Conservation (phyloP, 2,329 filamentous ascomycete genomes). For the Phaeophleospora eucalypticola region DNA sequence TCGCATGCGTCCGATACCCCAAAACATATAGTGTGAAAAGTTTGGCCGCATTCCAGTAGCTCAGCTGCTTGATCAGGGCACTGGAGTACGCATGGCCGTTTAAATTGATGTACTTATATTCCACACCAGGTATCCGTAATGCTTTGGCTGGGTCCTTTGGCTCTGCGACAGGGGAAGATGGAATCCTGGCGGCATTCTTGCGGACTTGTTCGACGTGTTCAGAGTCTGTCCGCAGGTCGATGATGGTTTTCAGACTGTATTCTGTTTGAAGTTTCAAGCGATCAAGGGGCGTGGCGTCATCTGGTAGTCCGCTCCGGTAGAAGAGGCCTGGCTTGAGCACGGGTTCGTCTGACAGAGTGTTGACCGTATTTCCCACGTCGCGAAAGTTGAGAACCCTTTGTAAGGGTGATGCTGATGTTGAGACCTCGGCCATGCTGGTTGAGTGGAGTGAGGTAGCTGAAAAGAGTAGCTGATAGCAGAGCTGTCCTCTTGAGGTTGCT, state of each 20-base stretch:
- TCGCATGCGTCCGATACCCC: conserved; percentile 65
- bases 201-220: conserved; percentile 40
- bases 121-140: conserved; percentile 59
- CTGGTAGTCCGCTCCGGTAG: conserved; percentile 41
- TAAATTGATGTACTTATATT: conserved; percentile 66
- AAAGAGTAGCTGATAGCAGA: neutral
- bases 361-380: conserved; percentile 67
- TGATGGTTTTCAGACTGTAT: conserved; percentile 64
- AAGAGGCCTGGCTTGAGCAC: conserved; percentile 20
- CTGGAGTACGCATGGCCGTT: conserved; percentile 69
- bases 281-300: conserved; percentile 68
- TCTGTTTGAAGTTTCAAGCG: conserved; percentile 55
- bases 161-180: conserved; percentile 45
- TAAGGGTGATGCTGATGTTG: conserved; percentile 31
- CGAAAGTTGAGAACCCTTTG: conserved; percentile 69
- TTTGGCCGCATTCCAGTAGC: conserved; percentile 62
- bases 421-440: neutral
- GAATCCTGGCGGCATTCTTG: conserved; percentile 52
- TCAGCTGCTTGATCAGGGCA: conserved; percentile 62
- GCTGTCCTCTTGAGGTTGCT: no score
- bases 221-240: conserved; percentile 76
- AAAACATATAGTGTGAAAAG: conserved; percentile 60
- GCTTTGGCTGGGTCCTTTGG: conserved; percentile 33
- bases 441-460: neutral
- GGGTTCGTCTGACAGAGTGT: conserved; percentile 52